Conservation (phyloP, 768 basidiomycete species). For the Gloeopeniophorella convolvens region DNA sequence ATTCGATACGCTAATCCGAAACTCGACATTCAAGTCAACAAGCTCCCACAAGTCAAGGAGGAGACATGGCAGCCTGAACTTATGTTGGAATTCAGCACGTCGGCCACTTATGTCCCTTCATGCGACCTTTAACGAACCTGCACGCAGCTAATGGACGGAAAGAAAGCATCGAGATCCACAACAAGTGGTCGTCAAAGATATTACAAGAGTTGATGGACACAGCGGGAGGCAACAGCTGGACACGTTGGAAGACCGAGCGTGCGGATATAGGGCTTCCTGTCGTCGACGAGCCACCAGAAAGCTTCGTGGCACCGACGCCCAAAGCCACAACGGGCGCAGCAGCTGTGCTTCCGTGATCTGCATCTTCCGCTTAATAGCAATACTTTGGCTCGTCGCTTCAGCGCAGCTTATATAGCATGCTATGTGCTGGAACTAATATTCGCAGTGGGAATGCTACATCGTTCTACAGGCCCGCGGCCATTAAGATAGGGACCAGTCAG, state of each 20-base stretch:
- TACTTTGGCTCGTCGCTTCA: background rate
- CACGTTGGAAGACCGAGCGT: conserved; percentile 44
- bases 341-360: conserved; percentile 19
- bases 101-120: background rate
- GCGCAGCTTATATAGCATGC: background rate
- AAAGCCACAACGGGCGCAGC: conserved; percentile 18
- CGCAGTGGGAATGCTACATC: background rate
- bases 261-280: conserved; percentile 42
- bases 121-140: background rate
- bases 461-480: background rate
- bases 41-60: conserved; percentile 42
- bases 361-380: background rate
- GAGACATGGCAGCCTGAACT: conserved; percentile 60
- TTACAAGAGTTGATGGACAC: conserved; percentile 63
- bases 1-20: conserved; percentile 73
- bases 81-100: conserved; percentile 58
- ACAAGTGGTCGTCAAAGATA: conserved; percentile 65
- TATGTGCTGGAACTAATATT: background rate
- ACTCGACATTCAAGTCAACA: conserved; percentile 54
- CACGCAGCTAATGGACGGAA: conserved; percentile 44
- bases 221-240: conserved; percentile 57
- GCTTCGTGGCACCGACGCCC: background rate
- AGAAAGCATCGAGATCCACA: conserved; percentile 46
- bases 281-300: conserved; percentile 25
- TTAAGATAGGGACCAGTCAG: conserved; percentile 7